Conservation (phyloP, 768 basidiomycete genomes). For the Auriculariales sp. region DNA sequence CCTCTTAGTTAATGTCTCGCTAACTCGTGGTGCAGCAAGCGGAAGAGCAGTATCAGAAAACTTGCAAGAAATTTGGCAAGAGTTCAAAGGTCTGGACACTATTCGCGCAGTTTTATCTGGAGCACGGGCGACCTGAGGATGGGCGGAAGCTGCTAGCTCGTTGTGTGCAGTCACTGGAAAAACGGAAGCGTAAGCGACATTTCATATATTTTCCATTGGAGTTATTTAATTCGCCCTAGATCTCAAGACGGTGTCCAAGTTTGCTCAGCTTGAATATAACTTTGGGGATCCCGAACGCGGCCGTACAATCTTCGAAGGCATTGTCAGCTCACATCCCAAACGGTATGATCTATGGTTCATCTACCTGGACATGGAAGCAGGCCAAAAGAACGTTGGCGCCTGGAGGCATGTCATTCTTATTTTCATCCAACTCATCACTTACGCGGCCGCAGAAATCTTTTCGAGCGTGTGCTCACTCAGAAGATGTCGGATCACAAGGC, state of each 20-base stretch:
- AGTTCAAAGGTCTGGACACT: conserved; percentile 91
- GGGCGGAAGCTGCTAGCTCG: conserved; percentile 79
- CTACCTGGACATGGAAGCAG: conserved; percentile 93
- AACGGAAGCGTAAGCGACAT: conserved; percentile 68
- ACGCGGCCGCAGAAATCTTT: conserved; percentile 48
- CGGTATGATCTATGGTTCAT: conserved; percentile 91
- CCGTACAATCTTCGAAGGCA: conserved; percentile 90
- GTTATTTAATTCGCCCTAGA: conserved; percentile 33
- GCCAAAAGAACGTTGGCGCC: conserved; percentile 63
- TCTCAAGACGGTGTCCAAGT: conserved; percentile 87
- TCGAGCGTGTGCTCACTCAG: conserved; percentile 63
- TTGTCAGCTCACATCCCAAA: conserved; percentile 90
- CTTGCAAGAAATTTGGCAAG: conserved; percentile 86
- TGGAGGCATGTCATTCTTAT: conserved; percentile 36
- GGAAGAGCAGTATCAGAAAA: conserved; percentile 80
- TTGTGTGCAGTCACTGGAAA: conserved; percentile 79
- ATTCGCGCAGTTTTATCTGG: conserved; percentile 73
- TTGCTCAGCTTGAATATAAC: conserved; percentile 92
- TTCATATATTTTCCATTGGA: conserved; percentile 1
- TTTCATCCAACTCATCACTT: background rate
- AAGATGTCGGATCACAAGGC: conserved; percentile 95
- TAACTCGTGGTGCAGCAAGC: conserved; percentile 43
- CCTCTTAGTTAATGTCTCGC: background rate
- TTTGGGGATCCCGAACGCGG: conserved; percentile 88
- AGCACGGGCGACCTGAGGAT: conserved; percentile 55